Evolutionary conservation across 129 eudicot genomes (phyloP).

Genomic region (Flaveria trinervia): DNA sequence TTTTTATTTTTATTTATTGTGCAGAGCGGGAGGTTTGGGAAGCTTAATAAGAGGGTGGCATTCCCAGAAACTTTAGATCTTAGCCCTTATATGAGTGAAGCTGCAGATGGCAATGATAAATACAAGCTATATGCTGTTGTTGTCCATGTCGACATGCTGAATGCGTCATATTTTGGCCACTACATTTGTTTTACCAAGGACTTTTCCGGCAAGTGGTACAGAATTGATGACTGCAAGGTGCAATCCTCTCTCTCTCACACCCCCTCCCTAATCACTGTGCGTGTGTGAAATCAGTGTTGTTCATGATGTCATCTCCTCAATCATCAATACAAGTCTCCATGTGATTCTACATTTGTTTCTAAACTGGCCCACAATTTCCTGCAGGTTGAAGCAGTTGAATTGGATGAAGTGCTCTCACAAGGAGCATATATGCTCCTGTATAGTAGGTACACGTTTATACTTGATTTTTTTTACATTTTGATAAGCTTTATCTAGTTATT

Average conservation of each 20-base stretch:
- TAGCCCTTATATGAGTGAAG: conserved; percentile 74
- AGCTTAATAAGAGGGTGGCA: conserved; percentile 77
- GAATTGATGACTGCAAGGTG: conserved; percentile 93
- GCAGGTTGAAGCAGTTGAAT: conserved; percentile 73
- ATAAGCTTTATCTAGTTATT: background rate
- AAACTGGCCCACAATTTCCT: conserved; percentile 14
- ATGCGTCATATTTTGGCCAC: conserved; percentile 94
- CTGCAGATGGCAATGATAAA: conserved; percentile 50
- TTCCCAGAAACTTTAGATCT: conserved; percentile 83
- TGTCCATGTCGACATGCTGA: conserved; percentile 93
- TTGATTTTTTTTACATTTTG: background rate
- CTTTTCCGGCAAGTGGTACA: conserved; percentile 80
- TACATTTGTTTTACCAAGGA: conserved; percentile 82
- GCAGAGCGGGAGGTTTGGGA: conserved; percentile 96
- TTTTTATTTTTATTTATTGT: conserved; percentile 23
- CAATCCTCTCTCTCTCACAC: background rate
- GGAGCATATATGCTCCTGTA: conserved; percentile 98
- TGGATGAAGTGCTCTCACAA: conserved; percentile 91
- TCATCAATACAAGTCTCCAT: background rate
- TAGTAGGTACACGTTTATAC: conserved; percentile 54
- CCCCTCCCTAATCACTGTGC: background rate
- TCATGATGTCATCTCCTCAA: background rate
- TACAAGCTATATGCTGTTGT: conserved; percentile 85
- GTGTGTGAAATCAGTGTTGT: background rate
- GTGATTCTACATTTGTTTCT: conserved; percentile 16